phyloP scores from a whole-genome alignment of 73 alveolate species.

The Breviolum minutum region DNA sequence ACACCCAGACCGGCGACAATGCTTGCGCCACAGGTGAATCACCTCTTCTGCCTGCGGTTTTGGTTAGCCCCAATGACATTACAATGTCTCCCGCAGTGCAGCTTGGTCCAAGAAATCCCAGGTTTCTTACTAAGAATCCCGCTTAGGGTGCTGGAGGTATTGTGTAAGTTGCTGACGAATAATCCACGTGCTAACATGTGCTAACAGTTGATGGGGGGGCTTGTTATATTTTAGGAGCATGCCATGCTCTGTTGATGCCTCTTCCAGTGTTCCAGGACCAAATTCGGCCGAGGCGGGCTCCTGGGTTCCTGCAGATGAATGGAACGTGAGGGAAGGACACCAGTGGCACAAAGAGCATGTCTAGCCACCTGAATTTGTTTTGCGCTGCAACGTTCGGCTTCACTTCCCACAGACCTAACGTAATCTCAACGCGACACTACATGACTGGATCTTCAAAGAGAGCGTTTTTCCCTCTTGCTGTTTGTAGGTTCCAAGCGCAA shows the following conservation, averaged over 20 bases:
- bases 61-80: slow-evolving; percentile 59
- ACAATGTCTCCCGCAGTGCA: slow-evolving; percentile 38
- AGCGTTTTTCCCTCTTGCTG: background rate
- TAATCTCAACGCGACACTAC: no score
- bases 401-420: background rate
- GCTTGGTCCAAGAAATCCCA: no score
- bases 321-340: no score
- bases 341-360: no score
- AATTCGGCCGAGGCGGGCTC: slow-evolving; percentile 51
- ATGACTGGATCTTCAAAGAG: no score
- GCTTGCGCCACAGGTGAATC: background rate
- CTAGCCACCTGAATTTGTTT: no score
- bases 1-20: background rate
- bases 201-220: no score
- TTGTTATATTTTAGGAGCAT: no score
- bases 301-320: background rate
- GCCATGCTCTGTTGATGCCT: background rate
- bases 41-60: slow-evolving; percentile 54
- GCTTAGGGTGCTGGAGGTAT: background rate
- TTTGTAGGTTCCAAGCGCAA: slow-evolving; percentile 85
- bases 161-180: background rate
- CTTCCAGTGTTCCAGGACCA: slow-evolving; percentile 8
- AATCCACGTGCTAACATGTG: background rate
- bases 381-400: no score
- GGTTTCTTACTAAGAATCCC: background rate